Percentiles rank a stretch among this genome's conserved stretches.
Conservation (phyloP, 78 protist genomes). For the Speleostelium caveatum region DNA sequence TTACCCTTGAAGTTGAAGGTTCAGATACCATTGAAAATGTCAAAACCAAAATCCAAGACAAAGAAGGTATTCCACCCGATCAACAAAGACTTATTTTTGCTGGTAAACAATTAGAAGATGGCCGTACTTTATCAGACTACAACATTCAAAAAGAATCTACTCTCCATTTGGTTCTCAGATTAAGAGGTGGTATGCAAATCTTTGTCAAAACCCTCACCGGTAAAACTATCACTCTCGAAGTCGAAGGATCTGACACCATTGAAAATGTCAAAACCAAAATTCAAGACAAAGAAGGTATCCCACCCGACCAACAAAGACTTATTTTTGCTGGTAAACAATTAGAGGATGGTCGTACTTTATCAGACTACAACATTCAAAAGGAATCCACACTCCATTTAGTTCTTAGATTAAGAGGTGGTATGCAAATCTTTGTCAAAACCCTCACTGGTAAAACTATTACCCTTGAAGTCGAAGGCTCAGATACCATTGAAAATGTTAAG, state of each 20-base stretch:
- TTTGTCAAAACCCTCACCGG: conserved; percentile 98
- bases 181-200: conserved; percentile 93
- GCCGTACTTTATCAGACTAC: no score
- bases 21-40: no score
- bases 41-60: no score
- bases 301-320: conserved; percentile 99
- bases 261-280: conserved; percentile 98
- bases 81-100: no score
- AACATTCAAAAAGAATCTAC: no score
- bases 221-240: conserved; percentile 98
- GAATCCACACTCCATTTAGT: conserved; percentile 94
- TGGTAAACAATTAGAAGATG: no score
- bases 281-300: conserved; percentile 99
- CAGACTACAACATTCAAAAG: conserved; percentile 93
- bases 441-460: conserved; percentile 99
- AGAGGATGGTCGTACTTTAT: conserved; percentile 97
- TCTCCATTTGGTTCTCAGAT: no score
- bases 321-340: conserved; percentile 98
- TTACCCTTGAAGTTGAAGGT: no score
- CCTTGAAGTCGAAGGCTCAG: conserved; percentile 95
- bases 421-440: conserved; percentile 98
- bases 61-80: no score
- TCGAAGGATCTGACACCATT: conserved; percentile 94
- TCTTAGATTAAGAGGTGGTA: conserved; percentile 85
- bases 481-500: conserved; percentile 98